Evolutionary conservation across 2,329 filamentous ascomycete genomes (phyloP).

Genomic region (Clonostachys sp.): DNA sequence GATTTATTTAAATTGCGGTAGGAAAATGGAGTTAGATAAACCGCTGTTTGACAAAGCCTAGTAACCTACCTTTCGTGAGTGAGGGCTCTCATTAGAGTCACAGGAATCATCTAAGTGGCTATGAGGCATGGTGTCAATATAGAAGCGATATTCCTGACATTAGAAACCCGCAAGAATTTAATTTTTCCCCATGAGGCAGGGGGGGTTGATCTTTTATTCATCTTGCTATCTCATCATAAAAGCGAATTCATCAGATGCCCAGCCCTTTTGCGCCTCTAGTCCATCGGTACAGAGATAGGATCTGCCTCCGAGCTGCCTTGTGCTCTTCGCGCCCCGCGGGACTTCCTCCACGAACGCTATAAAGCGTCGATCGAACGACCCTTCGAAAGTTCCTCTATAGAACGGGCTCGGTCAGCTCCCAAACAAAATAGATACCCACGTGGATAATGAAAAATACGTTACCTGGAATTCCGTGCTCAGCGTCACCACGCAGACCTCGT

Average conservation of each 20-base stretch:
- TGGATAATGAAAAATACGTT: conserved; percentile 4
- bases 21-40: too few species aligned
- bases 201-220: too few species aligned
- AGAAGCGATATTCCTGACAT: too few species aligned
- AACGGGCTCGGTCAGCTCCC: background rate
- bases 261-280: conserved; percentile 29
- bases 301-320: conserved; percentile 33
- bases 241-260: conserved; percentile 5
- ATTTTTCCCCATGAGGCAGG: too few species aligned
- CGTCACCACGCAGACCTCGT: conserved; percentile 45
- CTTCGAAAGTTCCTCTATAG: conserved; percentile 47
- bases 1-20: too few species aligned
- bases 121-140: too few species aligned
- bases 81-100: too few species aligned
- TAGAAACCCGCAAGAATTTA: too few species aligned
- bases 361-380: conserved; percentile 43
- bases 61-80: too few species aligned
- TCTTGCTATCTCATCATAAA: too few species aligned
- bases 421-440: background rate
- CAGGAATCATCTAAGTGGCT: too few species aligned
- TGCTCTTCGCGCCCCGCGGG: conserved; percentile 34
- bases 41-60: too few species aligned
- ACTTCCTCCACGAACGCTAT: conserved; percentile 35
- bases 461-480: conserved; percentile 45
- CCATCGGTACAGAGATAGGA: conserved; percentile 50